Base-by-base conservation (phyloP, 1,139 yeast genomes). In the Pneumocystis jirovecii region DNA sequence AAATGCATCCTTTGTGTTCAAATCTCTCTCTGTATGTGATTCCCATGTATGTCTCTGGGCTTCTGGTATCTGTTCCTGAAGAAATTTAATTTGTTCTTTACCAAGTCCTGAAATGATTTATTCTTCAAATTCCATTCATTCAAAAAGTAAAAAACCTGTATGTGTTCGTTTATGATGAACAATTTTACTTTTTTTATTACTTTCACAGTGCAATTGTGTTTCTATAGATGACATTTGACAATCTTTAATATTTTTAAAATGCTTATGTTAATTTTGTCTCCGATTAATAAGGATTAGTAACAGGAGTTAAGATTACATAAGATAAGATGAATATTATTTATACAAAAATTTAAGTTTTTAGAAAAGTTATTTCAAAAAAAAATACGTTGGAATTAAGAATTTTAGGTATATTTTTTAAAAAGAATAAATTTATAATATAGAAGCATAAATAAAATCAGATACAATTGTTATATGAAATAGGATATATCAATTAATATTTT, bases 1-100 rank as follows among this genome's bases (percentile, higher is more conserved):
- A 73, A 90, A 87, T 56, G 79, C 83, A n/a, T 82, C 86, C 64
- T 78, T 77, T 63, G 80, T 75, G 63, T 77, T 74, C 69, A 85
- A 82, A 69, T 83, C 82, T 66, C 34, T 50, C 8, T 25, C 57
- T 12, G n/a, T 25, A 50, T 19, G 15, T 1, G 34, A 12, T 25
- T 25, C 34, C 57, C 57, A 50, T 12, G n/a, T 29, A 25, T 50
- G 19, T 5, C 57, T 8, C 25, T 25, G 34, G 7, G 6, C 12
- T 50, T 50, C 34, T 12, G 57, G 34, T 10, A 50, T 21, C 21
- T 50, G 34, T 19, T 50, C 56, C 19, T 50, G 57, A 50, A 50
- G 56, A 50, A 50, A 50, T 25, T 50, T 50, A 50, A 50, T 50
- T 8, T 50, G 34, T 29, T 50, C 34, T 50, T 17, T 50, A 25